phyloP scores from a whole-genome alignment of 192 early-diverging fungal genomes.

The Podila horticola region DNA sequence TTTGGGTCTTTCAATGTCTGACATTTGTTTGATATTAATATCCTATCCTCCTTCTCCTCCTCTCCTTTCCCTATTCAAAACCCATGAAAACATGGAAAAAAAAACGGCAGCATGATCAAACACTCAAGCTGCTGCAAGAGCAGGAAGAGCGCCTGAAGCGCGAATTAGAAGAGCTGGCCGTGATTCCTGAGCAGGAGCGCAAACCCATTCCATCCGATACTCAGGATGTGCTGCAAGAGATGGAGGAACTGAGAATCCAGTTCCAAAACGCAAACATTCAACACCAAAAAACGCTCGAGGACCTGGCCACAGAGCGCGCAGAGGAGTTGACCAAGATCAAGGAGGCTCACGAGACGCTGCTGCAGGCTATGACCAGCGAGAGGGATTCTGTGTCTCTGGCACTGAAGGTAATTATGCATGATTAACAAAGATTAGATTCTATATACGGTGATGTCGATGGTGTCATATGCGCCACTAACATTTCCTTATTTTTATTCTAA shows the following conservation, averaged over 20 bases:
- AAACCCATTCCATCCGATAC: slow-evolving; percentile 42
- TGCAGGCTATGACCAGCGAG: slow-evolving; percentile 18
- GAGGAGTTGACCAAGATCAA: slow-evolving; percentile 27
- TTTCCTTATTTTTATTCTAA: not conserved
- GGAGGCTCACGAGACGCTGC: slow-evolving; percentile 17
- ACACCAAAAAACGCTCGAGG: slow-evolving; percentile 31
- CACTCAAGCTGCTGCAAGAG: slow-evolving; percentile 42
- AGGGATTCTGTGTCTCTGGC: slow-evolving; percentile 14
- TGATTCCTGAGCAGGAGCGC: slow-evolving; percentile 26
- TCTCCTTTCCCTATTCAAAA: not conserved
- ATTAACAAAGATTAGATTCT: too few species aligned
- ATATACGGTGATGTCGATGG: too few species aligned
- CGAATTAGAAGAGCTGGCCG: slow-evolving; percentile 29
- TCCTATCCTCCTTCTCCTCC: not conserved
- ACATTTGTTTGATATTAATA: slow-evolving; percentile 14
- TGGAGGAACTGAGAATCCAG: slow-evolving; percentile 40
- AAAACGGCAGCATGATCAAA: slow-evolving; percentile 41
- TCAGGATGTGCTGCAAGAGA: slow-evolving; percentile 39
- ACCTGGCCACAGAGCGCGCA: slow-evolving; percentile 12
- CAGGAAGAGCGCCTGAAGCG: slow-evolving; percentile 44
- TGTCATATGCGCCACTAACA: not conserved
- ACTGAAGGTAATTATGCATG: slow-evolving; percentile 44
- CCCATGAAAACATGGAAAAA: not conserved
- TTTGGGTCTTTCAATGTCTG: not conserved
- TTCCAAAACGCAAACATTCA: slow-evolving; percentile 23